Conservation (phyloP, 2,329 filamentous ascomycete genomes). For the Pseudophaeomoniella oleicola region DNA sequence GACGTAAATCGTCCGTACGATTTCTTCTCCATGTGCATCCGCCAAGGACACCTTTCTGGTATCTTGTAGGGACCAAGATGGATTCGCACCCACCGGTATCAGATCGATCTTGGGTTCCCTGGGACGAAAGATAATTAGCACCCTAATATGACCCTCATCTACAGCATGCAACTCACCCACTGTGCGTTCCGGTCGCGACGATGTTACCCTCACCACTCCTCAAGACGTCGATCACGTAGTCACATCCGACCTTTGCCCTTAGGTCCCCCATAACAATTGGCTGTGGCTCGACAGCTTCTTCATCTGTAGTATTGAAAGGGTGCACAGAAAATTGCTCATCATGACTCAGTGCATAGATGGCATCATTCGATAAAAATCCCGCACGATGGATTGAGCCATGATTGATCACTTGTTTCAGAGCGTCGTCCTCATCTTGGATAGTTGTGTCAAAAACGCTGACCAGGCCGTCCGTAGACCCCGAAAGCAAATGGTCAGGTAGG, state of each 20-base stretch:
- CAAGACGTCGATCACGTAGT: conserved; percentile 44
- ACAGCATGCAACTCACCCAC: conserved; percentile 2
- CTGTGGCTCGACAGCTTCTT: conserved; percentile 28
- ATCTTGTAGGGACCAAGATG: conserved; percentile 24
- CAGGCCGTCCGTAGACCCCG: conserved; percentile 48
- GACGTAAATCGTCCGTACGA: conserved; percentile 30
- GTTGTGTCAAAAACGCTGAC: conserved; percentile 47
- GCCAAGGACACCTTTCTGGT: conserved; percentile 25
- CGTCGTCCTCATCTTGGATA: conserved; percentile 45
- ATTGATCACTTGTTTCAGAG: conserved; percentile 47
- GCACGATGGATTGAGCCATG: conserved; percentile 48
- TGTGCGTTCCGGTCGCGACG: conserved; percentile 12
- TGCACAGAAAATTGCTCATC: conserved; percentile 48
- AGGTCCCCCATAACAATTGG: conserved; percentile 41
- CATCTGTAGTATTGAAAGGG: conserved; percentile 32
- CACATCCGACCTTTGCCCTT: conserved; percentile 37
- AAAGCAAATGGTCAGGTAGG: conserved; percentile 39
- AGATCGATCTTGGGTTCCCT: conserved; percentile 28
- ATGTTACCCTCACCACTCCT: conserved; percentile 9
- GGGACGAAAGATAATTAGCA: conserved; percentile 2
- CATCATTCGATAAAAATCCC: conserved; percentile 38
- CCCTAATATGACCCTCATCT: neutral
- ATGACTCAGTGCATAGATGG: conserved; percentile 45
- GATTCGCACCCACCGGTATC: conserved; percentile 20
- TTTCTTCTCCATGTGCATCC: conserved; percentile 33